Conservation (phyloP, 2,329 filamentous ascomycete species). For the Aspergillus udagawae region DNA sequence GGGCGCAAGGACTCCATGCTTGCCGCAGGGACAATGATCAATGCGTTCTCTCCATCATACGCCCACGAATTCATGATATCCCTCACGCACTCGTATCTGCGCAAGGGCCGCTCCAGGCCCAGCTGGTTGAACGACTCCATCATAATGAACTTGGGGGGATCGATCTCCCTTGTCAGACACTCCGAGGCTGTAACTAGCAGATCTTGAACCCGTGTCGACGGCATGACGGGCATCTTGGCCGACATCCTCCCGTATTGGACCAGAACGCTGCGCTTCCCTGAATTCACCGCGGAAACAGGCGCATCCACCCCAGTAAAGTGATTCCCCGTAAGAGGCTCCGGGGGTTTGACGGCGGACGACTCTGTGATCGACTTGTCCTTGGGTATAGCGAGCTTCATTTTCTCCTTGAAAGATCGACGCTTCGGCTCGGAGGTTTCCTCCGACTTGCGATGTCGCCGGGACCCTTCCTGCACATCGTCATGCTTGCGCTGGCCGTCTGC, state of each 20-base stretch:
- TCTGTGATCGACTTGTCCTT: constrained; percentile 10
- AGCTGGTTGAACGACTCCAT: constrained; percentile 72
- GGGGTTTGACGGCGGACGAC: background rate
- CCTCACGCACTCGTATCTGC: constrained; percentile 79
- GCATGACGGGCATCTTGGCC: constrained; percentile 67
- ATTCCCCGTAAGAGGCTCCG: constrained; percentile 14
- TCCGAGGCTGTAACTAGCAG: constrained; percentile 65
- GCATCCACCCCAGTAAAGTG: constrained; percentile 62
- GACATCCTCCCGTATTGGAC: constrained; percentile 68
- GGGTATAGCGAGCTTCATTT: constrained; percentile 20
- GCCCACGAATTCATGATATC: constrained; percentile 95
- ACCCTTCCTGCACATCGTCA: background rate
- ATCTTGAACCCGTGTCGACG: constrained; percentile 70
- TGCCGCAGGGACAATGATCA: constrained; percentile 63
- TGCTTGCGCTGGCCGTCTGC: background rate
- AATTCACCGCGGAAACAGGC: constrained; percentile 75
- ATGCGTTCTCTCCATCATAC: constrained; percentile 68
- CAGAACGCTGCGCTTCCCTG: constrained; percentile 68
- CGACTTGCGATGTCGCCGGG: constrained; percentile 3
- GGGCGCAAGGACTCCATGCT: constrained; percentile 42
- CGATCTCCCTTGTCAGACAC: constrained; percentile 60
- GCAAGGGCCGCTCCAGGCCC: constrained; percentile 75
- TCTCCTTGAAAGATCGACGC: constrained; percentile 29
- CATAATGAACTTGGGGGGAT: constrained; percentile 64
- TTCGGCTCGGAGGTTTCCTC: constrained; percentile 11